Evolutionary conservation across 192 early-diverging fungal species (phyloP).

Genomic region (Dissophora globulifera): DNA sequence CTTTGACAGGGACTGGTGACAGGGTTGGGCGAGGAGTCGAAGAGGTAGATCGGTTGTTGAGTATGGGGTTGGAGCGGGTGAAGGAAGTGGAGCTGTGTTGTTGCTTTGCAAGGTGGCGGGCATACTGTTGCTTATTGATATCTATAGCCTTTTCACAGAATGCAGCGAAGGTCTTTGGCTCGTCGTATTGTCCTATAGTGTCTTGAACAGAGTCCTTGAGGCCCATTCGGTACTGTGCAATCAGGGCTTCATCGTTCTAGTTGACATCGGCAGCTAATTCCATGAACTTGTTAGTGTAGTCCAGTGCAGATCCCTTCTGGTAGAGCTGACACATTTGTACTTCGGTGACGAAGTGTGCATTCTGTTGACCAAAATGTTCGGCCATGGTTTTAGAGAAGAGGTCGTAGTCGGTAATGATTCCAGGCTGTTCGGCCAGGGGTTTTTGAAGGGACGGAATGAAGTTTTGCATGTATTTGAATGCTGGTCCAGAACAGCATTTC

Average conservation of each 20-base stretch:
- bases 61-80: not conserved
- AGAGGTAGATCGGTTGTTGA: too few relatives aligned
- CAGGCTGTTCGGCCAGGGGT: not conserved
- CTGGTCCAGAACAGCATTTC: not conserved
- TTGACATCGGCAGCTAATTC: not conserved
- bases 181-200: not conserved
- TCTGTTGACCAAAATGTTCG: not conserved
- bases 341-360: not conserved
- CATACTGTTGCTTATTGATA: not conserved
- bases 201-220: not conserved
- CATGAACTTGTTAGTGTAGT: conserved; percentile 7
- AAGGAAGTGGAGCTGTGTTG: not conserved
- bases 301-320: not conserved
- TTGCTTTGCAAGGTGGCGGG: not conserved
- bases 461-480: conserved; percentile 10
- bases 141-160: not conserved
- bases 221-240: not conserved
- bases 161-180: not conserved
- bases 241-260: conserved; percentile 7
- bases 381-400: conserved; percentile 2
- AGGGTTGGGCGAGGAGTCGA: not conserved
- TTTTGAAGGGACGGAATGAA: not conserved
- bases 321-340: not conserved
- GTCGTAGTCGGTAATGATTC: not conserved
- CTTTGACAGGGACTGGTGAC: not conserved